Evolutionary conservation across 2,329 filamentous ascomycete species (phyloP), one percentile per base, ranked within the genome.

Genomic region (Neoascochyta sp.): DNA sequence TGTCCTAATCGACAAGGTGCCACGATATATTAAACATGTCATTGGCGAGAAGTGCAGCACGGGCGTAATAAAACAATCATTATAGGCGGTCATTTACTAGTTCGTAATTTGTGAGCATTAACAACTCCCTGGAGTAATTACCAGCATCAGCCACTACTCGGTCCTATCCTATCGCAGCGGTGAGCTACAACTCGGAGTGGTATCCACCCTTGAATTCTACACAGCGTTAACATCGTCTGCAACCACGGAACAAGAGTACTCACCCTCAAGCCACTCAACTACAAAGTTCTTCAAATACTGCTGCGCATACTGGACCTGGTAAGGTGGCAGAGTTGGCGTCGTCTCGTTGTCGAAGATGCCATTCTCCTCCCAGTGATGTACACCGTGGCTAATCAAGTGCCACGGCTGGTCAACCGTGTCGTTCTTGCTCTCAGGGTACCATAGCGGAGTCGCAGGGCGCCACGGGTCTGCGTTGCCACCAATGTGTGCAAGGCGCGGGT

Each of bases 331-430:
- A 1, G 63, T 62, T 2, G 68, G 43, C 5, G 69, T 74, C 0
- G 80, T 81, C 55, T 84, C 70, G 34, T 81, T 80, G 1, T 67
- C 59, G 27, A 80, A 76, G n/a, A 83, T 47, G 1, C 80, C 79
- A 42, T 83, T 81, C 64, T 83, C 80, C 45, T 86, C 83, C 81
- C 83, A 92, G 55, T 90, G 85, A 59, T 93, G 86, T 12, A 89
- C 83, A 0, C 77, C 84, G n/a, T 74, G 74, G 3, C 71, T 66
- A 24, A 93, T 86, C 24, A 90, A 54, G n/a, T 86, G 70, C 41
- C 81, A 84, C 0, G 86, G 86, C 65, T 88, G 74, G 26, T 70
- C 72, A 0, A 67, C 63, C 0, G 83, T 84, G 24, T 74, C 83
- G 9, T 67, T 61, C 12, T 83, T 69, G 16, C 68, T 63, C 0